Conservation (phyloP, 2,329 filamentous ascomycete genomes). For the Atkinsonella texensis region DNA sequence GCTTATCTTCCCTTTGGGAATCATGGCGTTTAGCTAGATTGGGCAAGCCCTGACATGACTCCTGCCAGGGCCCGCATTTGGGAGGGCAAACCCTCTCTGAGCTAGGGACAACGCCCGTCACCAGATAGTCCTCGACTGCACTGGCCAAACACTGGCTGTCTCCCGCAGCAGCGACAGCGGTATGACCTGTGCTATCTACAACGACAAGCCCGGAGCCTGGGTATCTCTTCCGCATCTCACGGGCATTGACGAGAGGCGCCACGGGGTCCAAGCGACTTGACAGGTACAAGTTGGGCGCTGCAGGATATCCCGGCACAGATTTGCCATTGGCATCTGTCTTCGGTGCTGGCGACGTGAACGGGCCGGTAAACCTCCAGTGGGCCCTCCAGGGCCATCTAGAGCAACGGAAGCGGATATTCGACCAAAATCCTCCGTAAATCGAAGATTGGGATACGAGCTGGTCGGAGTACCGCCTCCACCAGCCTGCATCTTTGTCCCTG, state of each 20-base stretch:
- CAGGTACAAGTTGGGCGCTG: constrained; percentile 23
- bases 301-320: constrained; percentile 2
- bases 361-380: constrained; percentile 20
- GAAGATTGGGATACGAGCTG: constrained; percentile 13
- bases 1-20: neutral
- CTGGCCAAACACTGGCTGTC: constrained; percentile 12
- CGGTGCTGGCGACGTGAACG: constrained; percentile 9
- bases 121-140: constrained; percentile 17
- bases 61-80: constrained; percentile 11
- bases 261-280: constrained; percentile 29
- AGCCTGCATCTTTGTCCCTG: constrained; percentile 6
- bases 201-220: constrained; percentile 18
- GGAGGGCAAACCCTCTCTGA: constrained; percentile 6
- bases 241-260: constrained; percentile 26
- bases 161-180: constrained; percentile 7
- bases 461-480: constrained; percentile 12
- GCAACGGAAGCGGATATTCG: constrained; percentile 18
- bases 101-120: constrained; percentile 17
- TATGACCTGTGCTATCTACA: constrained; percentile 19
- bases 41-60: neutral
- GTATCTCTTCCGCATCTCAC: constrained; percentile 14
- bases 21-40: neutral
- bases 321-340: constrained; percentile 6
- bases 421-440: constrained; percentile 17
- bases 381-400: constrained; percentile 21